phyloP scores from a whole-genome alignment of 345 rosid species.

The Nasturtium officinale region DNA sequence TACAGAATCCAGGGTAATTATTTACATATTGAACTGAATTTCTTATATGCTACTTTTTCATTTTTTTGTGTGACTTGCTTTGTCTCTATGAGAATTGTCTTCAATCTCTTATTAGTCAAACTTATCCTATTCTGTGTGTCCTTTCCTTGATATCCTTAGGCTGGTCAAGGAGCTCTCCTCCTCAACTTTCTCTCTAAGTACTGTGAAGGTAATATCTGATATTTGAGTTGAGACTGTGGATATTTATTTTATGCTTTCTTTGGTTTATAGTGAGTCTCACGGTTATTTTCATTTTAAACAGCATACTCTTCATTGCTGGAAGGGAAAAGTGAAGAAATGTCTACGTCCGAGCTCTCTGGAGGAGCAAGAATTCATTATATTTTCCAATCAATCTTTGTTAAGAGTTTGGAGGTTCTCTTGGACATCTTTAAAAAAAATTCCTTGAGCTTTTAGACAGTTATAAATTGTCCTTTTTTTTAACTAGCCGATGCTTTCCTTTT shows the following conservation, averaged over 20 bases:
- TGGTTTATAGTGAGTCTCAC: slow-evolving; percentile 24
- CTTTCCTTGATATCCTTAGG: slow-evolving; percentile 51
- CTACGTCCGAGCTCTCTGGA: slow-evolving; percentile 65
- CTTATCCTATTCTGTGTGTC: slow-evolving; percentile 12
- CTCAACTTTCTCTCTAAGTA: slow-evolving; percentile 91
- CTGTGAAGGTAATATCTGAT: slow-evolving; percentile 66
- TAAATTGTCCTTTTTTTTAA: not conserved
- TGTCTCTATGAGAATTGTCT: not conserved
- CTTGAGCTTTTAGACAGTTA: not conserved
- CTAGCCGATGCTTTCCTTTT: not conserved
- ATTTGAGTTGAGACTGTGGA: slow-evolving; percentile 1
- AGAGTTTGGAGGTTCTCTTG: slow-evolving; percentile 62
- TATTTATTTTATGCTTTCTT: slow-evolving; percentile 20
- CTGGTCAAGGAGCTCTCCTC: slow-evolving; percentile 95
- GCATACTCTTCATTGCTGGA: slow-evolving; percentile 64
- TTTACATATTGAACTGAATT: not conserved
- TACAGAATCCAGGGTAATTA: slow-evolving; percentile 54
- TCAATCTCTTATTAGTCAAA: slow-evolving; percentile 1
- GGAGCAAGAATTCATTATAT: slow-evolving; percentile 70
- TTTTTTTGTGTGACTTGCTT: slow-evolving; percentile 19
- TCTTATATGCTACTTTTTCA: not conserved
- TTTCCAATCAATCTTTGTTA: slow-evolving; percentile 70
- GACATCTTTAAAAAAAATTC: not conserved
- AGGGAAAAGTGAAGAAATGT: slow-evolving; percentile 65
- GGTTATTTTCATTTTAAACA: slow-evolving; percentile 29